A percentile compares a stretch with the other conserved stretches of the same genome.
These are phyloP conservation scores for Vigna angularis DNA, from an alignment of 306 rosid species.

Conservation along the genomic window DNA sequence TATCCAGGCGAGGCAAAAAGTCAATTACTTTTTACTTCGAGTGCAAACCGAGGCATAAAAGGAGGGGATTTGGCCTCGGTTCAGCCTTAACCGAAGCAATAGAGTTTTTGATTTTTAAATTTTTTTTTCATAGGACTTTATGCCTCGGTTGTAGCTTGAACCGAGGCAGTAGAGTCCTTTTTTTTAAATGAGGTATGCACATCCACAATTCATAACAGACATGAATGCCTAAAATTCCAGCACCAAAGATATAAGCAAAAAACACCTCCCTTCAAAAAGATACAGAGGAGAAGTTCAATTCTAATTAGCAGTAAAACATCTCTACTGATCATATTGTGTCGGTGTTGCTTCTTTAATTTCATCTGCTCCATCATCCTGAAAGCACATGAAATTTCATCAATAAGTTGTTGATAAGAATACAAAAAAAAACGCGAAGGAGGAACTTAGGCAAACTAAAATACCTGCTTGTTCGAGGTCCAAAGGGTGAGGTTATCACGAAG, in stretches of 20 bases:
- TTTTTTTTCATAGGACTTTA: too few species aligned
- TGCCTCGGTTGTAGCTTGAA: too few species aligned
- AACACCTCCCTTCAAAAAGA: slow-evolving; percentile 78
- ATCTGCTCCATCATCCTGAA: slow-evolving; percentile 95
- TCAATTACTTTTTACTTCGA: too few species aligned
- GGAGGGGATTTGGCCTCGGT: too few species aligned
- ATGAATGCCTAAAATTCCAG: slow-evolving; percentile 70
- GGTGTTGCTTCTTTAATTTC: slow-evolving; percentile 95
- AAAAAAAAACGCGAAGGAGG: too few species aligned
- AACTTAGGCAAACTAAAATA: slow-evolving; percentile 34
- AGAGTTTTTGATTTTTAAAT: too few species aligned
- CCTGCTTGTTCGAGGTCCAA: slow-evolving; percentile 99
- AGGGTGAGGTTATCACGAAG: slow-evolving; percentile 99
- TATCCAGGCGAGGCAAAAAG: too few species aligned
- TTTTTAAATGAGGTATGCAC: not conserved
- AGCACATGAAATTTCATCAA: not conserved
- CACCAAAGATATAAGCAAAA: slow-evolving; percentile 57
- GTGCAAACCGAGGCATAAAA: too few species aligned
- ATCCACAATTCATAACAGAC: slow-evolving; percentile 67
- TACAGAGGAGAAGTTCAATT: slow-evolving; percentile 74
- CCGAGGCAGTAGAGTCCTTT: too few species aligned
- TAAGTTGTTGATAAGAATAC: not conserved
- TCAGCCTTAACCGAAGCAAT: too few species aligned
- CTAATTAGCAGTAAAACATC: slow-evolving; percentile 52
- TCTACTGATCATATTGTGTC: slow-evolving; percentile 68